Percentiles rank a stretch among this genome's conserved stretches.
Evolutionary conservation across 2,329 filamentous ascomycete species (phyloP).

Genomic region (Trichoderma sp.): DNA sequence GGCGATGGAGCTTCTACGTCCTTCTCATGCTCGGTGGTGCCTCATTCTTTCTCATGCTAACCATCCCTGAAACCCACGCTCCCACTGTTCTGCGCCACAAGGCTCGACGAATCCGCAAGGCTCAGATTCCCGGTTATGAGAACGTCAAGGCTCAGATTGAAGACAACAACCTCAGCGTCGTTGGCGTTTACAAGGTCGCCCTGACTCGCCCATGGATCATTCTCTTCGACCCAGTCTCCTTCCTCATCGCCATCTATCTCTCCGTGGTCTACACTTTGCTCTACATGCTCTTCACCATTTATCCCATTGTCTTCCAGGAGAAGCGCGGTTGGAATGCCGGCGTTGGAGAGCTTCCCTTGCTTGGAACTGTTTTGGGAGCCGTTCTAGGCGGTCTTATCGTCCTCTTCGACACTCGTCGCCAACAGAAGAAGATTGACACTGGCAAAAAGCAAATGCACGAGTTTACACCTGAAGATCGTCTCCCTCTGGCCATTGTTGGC

Average conservation of each 20-base stretch:
- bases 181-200: conserved; percentile 54
- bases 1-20: conserved; percentile 59
- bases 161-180: conserved; percentile 47
- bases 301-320: conserved; percentile 58
- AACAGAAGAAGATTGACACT: conserved; percentile 44
- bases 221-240: conserved; percentile 57
- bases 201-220: conserved; percentile 59
- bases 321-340: conserved; percentile 58
- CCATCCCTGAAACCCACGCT: conserved; percentile 61
- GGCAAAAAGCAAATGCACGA: conserved; percentile 41
- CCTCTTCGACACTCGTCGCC: conserved; percentile 44
- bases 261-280: conserved; percentile 56
- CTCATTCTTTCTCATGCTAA: conserved; percentile 53
- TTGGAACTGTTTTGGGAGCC: conserved; percentile 56
- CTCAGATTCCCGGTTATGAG: conserved; percentile 56
- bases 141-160: conserved; percentile 55
- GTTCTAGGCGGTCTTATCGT: conserved; percentile 49
- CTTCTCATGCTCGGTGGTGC: conserved; percentile 49
- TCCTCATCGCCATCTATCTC: conserved; percentile 57
- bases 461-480: conserved; percentile 54
- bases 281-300: conserved; percentile 64
- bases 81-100: conserved; percentile 57
- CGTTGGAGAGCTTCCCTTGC: conserved; percentile 55
- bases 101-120: conserved; percentile 54
- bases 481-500: conserved; percentile 62